A percentile compares a stretch with the other conserved stretches of the same genome.
These are phyloP conservation scores for Closterium sp. DNA, from an alignment of 139 green algal genomes.

Conservation along the genomic window DNA sequence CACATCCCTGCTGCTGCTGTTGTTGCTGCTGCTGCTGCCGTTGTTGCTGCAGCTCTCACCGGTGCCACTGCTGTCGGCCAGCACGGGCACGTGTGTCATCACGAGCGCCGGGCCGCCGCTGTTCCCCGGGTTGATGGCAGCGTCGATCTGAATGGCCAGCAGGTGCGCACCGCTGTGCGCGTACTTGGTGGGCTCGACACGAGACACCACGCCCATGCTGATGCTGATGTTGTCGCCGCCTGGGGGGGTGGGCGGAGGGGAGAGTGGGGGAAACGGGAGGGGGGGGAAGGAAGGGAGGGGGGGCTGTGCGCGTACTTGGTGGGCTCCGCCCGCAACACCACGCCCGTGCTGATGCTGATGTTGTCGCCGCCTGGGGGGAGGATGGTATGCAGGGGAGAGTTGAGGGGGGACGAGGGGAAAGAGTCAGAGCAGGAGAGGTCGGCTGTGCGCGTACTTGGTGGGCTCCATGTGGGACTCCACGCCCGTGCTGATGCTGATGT, in stretches of 20 bases:
- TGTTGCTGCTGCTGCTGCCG: background rate
- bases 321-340: background rate
- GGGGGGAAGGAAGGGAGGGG: too few species aligned
- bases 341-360: background rate
- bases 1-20: background rate
- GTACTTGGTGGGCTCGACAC: slow-evolving; percentile 89
- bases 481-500: slow-evolving; percentile 60
- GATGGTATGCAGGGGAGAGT: too few species aligned
- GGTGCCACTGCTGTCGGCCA: background rate
- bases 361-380: background rate
- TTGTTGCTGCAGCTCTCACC: background rate
- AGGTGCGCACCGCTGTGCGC: slow-evolving; percentile 71
- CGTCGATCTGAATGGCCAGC: slow-evolving; percentile 70
- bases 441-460: background rate
- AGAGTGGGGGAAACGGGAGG: too few species aligned
- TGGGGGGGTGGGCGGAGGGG: too few species aligned
- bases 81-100: background rate
- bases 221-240: slow-evolving; percentile 43
- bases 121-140: slow-evolving; percentile 71
- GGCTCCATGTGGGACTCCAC: slow-evolving; percentile 67
- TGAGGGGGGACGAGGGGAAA: too few species aligned
- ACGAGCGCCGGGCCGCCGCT: slow-evolving; percentile 9
- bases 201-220: slow-evolving; percentile 66
- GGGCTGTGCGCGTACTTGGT: slow-evolving; percentile 47
- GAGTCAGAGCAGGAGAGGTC: too few species aligned